Percentiles rank a stretch among this genome's conserved stretches.
phyloP scores from a whole-genome alignment of 164 flowering plant species.

The Sextonia rubra region DNA sequence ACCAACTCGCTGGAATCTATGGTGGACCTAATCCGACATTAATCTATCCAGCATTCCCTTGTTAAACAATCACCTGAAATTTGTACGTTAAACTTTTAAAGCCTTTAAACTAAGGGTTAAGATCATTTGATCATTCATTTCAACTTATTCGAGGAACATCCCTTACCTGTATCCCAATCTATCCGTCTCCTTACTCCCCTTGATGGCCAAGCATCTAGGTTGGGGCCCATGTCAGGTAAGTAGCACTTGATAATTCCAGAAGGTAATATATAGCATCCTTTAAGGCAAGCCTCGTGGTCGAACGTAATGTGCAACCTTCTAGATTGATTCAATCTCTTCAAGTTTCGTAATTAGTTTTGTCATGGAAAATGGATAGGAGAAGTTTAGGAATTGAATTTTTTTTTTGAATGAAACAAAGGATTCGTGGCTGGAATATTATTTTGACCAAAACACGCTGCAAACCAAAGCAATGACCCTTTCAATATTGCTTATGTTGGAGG shows the following conservation, averaged over 20 bases:
- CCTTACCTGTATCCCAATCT: too few relatives aligned
- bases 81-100: background rate
- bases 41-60: background rate
- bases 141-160: too few relatives aligned
- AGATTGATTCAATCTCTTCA: background rate
- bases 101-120: too few relatives aligned
- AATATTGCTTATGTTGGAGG: background rate
- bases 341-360: too few relatives aligned
- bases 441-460: background rate
- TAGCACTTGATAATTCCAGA: background rate
- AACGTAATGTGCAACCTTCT: background rate
- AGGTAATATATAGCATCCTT: background rate
- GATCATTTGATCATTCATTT: too few relatives aligned
- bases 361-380: too few relatives aligned
- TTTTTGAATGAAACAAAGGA: background rate
- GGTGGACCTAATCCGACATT: background rate
- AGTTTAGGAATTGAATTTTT: background rate
- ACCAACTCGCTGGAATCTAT: background rate
- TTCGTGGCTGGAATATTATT: background rate
- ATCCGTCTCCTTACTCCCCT: too few relatives aligned
- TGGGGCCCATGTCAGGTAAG: background rate
- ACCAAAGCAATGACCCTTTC: background rate
- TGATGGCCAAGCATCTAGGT: too few relatives aligned
- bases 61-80: background rate
- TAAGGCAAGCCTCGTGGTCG: too few relatives aligned